phyloP scores from a whole-genome alignment of 495 filamentous ascomycete genomes.

The Schizothecium vesticola region DNA sequence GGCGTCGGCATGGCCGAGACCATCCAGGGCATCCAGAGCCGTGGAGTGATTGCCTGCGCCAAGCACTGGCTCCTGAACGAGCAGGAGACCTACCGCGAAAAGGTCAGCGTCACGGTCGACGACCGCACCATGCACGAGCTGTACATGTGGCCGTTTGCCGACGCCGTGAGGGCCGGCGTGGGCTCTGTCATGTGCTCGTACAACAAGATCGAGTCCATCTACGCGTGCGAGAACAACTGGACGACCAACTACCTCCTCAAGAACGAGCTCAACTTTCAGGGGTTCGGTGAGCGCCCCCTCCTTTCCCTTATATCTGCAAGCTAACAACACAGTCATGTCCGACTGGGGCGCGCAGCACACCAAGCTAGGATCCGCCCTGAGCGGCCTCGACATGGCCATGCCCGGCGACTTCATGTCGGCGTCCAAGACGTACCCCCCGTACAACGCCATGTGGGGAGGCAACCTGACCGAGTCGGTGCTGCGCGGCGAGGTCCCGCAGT shows the following conservation, averaged over 20 bases:
- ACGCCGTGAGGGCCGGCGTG: slow-evolving; percentile 54
- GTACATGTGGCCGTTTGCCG: slow-evolving; percentile 68
- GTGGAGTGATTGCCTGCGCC: slow-evolving; percentile 53
- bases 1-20: slow-evolving; percentile 52
- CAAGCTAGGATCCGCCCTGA: slow-evolving; percentile 70
- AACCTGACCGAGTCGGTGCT: slow-evolving; percentile 70
- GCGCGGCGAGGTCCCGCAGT: slow-evolving; percentile 68
- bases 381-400: slow-evolving; percentile 92
- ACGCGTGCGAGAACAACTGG: slow-evolving; percentile 41
- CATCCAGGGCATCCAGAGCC: slow-evolving; percentile 50
- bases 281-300: slow-evolving; percentile 48
- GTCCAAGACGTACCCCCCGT: slow-evolving; percentile 32
- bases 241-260: slow-evolving; percentile 48
- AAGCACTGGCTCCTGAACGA: slow-evolving; percentile 56
- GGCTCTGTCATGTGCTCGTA: slow-evolving; percentile 62
- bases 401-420: slow-evolving; percentile 63
- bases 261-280: slow-evolving; percentile 51
- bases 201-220: slow-evolving; percentile 46
- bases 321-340: slow-evolving; percentile 53
- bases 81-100: slow-evolving; percentile 37
- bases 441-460: slow-evolving; percentile 60
- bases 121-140: slow-evolving; percentile 63
- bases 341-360: slow-evolving; percentile 89
- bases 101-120: slow-evolving; percentile 51
- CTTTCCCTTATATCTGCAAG: background rate